Base-by-base conservation (phyloP, 495 filamentous ascomycete genomes). In the Penicillium simplicissimum region DNA sequence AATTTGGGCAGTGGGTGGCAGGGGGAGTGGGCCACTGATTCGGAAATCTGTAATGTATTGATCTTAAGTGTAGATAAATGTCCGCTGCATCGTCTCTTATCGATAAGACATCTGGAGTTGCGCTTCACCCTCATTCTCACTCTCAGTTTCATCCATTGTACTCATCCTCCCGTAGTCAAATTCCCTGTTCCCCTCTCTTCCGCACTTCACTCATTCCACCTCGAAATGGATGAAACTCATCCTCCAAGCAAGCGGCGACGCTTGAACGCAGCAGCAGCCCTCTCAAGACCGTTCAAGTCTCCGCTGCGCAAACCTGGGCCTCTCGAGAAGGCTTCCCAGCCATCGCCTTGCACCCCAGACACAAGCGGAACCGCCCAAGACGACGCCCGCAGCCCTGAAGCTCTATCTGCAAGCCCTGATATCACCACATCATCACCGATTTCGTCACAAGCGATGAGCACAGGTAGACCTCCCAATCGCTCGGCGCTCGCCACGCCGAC, bases 21-120 rank as follows among this genome's bases (percentile, higher is more conserved):
- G 90, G 90, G n/a, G 90, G 86, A 0, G 82, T 92, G 43, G 90
- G 89, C 8, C 89, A 92, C 82, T 93, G 69, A 78, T 35, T 49
- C 35, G 51, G 47, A 17, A 23, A 40, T 54, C 37, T 67, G 55
- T 60, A 65, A 59, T 67, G 57, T 56, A 55, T 40, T 53, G 40
- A 57, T 52, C 57, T 60, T 28, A 15, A 56, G 31, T 71, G 55
- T 56, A 67, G 52, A 67, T 67, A 59, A 52, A 60, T 11, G 25
- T 17, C 43, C 57, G 15, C 33, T 43, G 11, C 33, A 55, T 55
- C 4, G 53, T 15, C 8, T 55, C 61, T 67, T 70, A 68, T 67
- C 64, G 67, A 70, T 67, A 68, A 67, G 65, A 42, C 42, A n/a
- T 45, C 45, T 54, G 31, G 52, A 52, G 34, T 38, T 21, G 10